phyloP scores from a whole-genome alignment of 2,329 filamentous ascomycete genomes.

The Pezicula neosporulosa region DNA sequence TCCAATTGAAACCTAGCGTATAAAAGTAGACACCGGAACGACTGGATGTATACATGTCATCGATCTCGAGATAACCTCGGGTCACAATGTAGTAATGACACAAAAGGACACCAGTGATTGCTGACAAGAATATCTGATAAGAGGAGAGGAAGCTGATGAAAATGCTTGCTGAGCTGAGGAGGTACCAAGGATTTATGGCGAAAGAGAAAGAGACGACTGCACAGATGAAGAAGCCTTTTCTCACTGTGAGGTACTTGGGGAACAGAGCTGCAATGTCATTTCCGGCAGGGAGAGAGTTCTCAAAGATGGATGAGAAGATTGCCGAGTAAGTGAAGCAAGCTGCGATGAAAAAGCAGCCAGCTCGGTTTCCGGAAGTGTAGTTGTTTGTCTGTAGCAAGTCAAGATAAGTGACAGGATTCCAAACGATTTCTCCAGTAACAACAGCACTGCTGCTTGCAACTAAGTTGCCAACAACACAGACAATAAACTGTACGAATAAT shows the following conservation, averaged over 20 bases:
- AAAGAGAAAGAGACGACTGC: slow-evolving; percentile 31
- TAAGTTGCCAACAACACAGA: slow-evolving; percentile 35
- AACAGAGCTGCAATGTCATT: slow-evolving; percentile 34
- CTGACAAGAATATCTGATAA: slow-evolving; percentile 38
- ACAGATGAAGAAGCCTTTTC: slow-evolving; percentile 35
- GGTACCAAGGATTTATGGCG: slow-evolving; percentile 35
- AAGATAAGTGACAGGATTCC: slow-evolving; percentile 32
- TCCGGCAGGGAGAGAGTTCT: slow-evolving; percentile 37
- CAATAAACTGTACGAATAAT: slow-evolving; percentile 22
- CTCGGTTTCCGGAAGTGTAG: slow-evolving; percentile 32
- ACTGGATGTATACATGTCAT: slow-evolving; percentile 30
- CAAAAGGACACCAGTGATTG: slow-evolving; percentile 39
- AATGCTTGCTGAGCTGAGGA: slow-evolving; percentile 29
- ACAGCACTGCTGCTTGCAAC: slow-evolving; percentile 30
- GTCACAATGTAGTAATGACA: slow-evolving; percentile 39
- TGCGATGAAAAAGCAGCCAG: slow-evolving; percentile 37
- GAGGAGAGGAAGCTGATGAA: slow-evolving; percentile 38
- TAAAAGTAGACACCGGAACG: slow-evolving; percentile 30
- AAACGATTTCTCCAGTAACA: slow-evolving; percentile 32
- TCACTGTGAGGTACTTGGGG: slow-evolving; percentile 36
- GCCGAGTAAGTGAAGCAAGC: slow-evolving; percentile 38
- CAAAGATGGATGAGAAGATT: slow-evolving; percentile 40
- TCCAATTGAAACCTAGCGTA: slow-evolving; percentile 31
- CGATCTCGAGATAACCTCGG: slow-evolving; percentile 31
- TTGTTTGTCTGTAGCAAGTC: slow-evolving; percentile 31